Percentiles rank a stretch among this genome's conserved stretches.
These are phyloP conservation scores for Carex pumila DNA, from an alignment of 176 grass and related monocot genomes.

Conservation along the genomic window DNA sequence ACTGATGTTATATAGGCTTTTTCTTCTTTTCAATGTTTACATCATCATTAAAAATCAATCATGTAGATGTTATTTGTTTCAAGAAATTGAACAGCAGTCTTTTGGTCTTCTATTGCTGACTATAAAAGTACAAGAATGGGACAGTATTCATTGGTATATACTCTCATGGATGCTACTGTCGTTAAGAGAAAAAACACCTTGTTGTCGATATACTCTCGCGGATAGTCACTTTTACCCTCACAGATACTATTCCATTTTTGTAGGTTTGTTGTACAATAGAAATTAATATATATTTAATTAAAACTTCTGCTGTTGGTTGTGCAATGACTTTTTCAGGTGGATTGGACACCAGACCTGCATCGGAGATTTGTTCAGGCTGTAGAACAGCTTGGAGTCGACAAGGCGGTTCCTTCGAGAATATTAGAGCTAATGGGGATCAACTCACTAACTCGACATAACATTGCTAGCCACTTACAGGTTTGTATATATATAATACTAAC, in stretches of 20 bases:
- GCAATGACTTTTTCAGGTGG: constrained; percentile 35
- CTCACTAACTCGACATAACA: constrained; percentile 84
- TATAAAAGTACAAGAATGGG: too few species aligned
- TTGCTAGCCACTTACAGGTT: constrained; percentile 92
- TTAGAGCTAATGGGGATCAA: constrained; percentile 89
- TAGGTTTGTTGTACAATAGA: background rate
- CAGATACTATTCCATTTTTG: too few species aligned
- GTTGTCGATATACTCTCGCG: too few species aligned
- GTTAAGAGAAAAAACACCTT: too few species aligned
- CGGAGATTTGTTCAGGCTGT: constrained; percentile 84
- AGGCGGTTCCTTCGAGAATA: constrained; percentile 90
- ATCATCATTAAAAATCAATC: background rate
- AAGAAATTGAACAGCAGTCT: background rate
- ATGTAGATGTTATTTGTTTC: background rate
- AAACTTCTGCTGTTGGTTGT: background rate
- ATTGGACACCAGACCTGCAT: constrained; percentile 93
- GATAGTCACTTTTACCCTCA: too few species aligned
- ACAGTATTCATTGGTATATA: too few species aligned
- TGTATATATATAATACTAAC: background rate
- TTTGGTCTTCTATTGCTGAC: background rate
- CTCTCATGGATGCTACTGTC: too few species aligned
- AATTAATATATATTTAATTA: background rate
- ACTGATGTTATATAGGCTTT: background rate
- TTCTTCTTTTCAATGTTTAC: constrained; percentile 1
- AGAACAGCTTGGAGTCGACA: constrained; percentile 84